These are phyloP conservation scores for Albugo laibachii DNA, from an alignment of 352 stramenopile species.

Conservation along the genomic window DNA sequence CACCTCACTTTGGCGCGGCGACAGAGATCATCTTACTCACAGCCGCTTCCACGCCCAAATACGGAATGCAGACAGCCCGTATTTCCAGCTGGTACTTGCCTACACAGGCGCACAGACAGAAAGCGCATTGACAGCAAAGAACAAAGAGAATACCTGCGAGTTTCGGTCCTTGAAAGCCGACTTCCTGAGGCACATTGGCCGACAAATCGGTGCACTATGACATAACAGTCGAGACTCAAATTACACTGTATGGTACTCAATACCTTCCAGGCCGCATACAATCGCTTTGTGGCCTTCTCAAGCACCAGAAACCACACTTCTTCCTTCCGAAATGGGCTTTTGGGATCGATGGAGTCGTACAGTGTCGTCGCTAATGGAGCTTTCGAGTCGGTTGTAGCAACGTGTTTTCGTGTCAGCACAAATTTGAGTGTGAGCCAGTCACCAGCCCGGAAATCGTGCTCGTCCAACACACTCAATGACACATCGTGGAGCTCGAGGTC, in stretches of 20 bases:
- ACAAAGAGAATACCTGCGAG: slow-evolving; percentile 15
- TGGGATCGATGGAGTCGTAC: slow-evolving; percentile 46
- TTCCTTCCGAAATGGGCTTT: slow-evolving; percentile 49
- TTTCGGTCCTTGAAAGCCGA: slow-evolving; percentile 42
- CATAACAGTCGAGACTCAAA: background rate
- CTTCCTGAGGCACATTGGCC: slow-evolving; percentile 21
- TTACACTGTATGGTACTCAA: background rate
- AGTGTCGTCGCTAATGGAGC: slow-evolving; percentile 39
- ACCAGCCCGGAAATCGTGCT: slow-evolving; percentile 40
- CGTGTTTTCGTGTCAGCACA: slow-evolving; percentile 24
- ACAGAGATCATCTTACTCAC: slow-evolving; percentile 18
- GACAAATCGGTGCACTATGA: slow-evolving; percentile 27
- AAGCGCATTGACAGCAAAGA: background rate
- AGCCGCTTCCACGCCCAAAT: slow-evolving; percentile 35
- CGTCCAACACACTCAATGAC: slow-evolving; percentile 35
- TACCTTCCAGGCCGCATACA: slow-evolving; percentile 56
- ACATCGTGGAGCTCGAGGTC: slow-evolving; percentile 10
- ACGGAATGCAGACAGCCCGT: slow-evolving; percentile 37
- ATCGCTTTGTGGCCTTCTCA: slow-evolving; percentile 28
- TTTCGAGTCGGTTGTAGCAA: slow-evolving; percentile 12
- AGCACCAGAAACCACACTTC: slow-evolving; percentile 49
- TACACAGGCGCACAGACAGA: background rate
- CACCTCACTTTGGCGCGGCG: background rate
- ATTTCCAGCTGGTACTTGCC: slow-evolving; percentile 61
- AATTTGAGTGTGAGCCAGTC: slow-evolving; percentile 64